phyloP scores from a whole-genome alignment of 2,329 filamentous ascomycete genomes.

The Pseudogymnoascus sp. region DNA sequence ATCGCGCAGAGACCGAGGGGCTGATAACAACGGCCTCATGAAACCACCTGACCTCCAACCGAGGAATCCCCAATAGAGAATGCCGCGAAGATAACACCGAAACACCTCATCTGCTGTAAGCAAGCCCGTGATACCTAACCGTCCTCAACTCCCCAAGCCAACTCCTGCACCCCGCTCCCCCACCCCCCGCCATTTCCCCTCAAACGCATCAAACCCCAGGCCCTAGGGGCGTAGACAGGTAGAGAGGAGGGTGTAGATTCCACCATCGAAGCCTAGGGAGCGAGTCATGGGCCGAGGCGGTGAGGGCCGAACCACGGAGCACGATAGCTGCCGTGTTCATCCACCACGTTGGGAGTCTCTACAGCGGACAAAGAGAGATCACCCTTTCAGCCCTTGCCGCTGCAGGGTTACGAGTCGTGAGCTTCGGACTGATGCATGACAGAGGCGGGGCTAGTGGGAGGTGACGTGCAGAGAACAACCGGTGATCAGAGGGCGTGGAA shows the following conservation, averaged over 20 bases:
- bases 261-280: background rate
- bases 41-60: background rate
- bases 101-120: background rate
- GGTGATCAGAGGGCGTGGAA: background rate
- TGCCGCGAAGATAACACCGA: background rate
- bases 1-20: background rate
- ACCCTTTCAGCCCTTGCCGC: background rate
- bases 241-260: background rate
- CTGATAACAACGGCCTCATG: background rate
- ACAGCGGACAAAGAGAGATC: background rate
- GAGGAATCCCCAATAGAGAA: background rate
- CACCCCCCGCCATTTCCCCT: background rate
- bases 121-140: background rate
- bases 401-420: conserved; percentile 7
- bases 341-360: background rate
- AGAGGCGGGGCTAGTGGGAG: background rate
- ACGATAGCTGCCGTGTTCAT: background rate
- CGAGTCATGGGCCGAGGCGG: conserved; percentile 2
- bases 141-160: background rate
- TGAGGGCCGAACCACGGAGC: background rate
- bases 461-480: conserved; percentile 1
- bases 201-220: background rate
- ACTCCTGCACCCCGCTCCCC: background rate
- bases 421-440: background rate
- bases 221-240: background rate